These are phyloP conservation scores for Corrigiola litoralis DNA, from an alignment of 179 eudicot species.

Conservation along the genomic window DNA sequence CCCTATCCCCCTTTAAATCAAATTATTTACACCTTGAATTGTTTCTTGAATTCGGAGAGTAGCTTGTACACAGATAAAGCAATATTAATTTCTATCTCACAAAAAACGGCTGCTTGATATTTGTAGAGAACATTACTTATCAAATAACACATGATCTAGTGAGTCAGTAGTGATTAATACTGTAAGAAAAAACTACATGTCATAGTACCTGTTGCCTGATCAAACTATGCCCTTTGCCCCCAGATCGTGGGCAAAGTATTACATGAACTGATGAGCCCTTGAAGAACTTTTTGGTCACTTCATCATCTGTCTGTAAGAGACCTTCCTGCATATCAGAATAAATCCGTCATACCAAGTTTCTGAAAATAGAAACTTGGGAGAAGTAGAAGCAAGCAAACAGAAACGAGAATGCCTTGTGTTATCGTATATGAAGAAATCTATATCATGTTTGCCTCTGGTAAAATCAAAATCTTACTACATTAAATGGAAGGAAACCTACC, in stretches of 20 bases:
- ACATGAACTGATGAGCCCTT: slow-evolving; percentile 31
- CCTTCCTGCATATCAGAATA: slow-evolving; percentile 23
- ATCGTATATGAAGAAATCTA: no score
- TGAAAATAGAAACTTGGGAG: background rate
- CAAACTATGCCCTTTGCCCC: slow-evolving; percentile 41
- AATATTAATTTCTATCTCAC: no score
- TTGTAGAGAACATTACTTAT: background rate
- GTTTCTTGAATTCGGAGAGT: no score
- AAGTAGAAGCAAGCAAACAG: background rate
- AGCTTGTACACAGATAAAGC: no score
- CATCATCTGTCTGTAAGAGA: slow-evolving; percentile 27
- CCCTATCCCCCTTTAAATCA: no score
- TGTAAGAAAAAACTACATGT: background rate
- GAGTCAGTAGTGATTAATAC: no score
- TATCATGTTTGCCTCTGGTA: no score
- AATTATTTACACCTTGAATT: no score
- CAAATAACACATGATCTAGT: background rate
- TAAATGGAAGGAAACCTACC: background rate
- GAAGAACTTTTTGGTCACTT: slow-evolving; percentile 27
- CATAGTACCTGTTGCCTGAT: slow-evolving; percentile 35
- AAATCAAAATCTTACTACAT: no score
- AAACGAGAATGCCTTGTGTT: background rate
- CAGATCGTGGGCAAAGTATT: slow-evolving; percentile 39
- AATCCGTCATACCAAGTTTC: background rate
- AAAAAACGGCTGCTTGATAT: no score